Evolutionary conservation across 1,284 basidiomycete genomes (phyloP).

Genomic region (Trametes hirsuta): DNA sequence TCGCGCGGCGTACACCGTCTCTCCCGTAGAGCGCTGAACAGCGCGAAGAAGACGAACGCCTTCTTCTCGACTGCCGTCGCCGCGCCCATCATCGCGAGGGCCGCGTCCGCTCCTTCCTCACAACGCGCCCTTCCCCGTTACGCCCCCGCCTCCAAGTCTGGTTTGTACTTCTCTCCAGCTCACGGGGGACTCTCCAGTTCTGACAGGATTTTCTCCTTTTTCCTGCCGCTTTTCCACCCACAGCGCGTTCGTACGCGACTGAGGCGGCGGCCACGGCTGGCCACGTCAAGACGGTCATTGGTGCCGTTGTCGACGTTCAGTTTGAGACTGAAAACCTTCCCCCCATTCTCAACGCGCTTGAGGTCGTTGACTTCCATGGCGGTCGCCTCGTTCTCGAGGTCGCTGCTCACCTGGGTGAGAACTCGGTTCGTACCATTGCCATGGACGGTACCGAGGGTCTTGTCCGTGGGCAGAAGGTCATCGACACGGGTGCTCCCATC

Average conservation of each 20-base stretch:
- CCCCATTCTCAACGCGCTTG: slow-evolving; percentile 96
- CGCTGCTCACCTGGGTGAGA: slow-evolving; percentile 97
- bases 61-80: slow-evolving; percentile 76
- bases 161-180: slow-evolving; percentile 36
- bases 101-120: slow-evolving; percentile 39
- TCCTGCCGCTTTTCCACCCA: slow-evolving; percentile 30
- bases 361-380: slow-evolving; percentile 92
- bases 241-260: slow-evolving; percentile 90
- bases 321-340: slow-evolving; percentile 91
- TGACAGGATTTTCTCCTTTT: slow-evolving; percentile 25
- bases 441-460: slow-evolving; percentile 99
- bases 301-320: slow-evolving; percentile 99
- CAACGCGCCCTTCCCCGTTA: slow-evolving; percentile 45
- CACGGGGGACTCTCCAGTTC: background rate
- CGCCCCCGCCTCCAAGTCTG: slow-evolving; percentile 47
- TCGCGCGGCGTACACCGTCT: slow-evolving; percentile 82
- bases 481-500: slow-evolving; percentile 97
- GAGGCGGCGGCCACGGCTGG: slow-evolving; percentile 77
- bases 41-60: slow-evolving; percentile 71
- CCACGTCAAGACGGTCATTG: slow-evolving; percentile 92
- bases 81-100: slow-evolving; percentile 40
- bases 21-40: slow-evolving; percentile 78
- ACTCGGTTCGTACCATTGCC: slow-evolving; percentile 96
- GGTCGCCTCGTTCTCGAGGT: slow-evolving; percentile 96
- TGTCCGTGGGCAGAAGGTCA: slow-evolving; percentile 95